Percentiles rank a stretch among this genome's conserved stretches.
Evolutionary conservation across 2,329 filamentous ascomycete genomes (phyloP).

Genomic region (Exophiala oligosperma): DNA sequence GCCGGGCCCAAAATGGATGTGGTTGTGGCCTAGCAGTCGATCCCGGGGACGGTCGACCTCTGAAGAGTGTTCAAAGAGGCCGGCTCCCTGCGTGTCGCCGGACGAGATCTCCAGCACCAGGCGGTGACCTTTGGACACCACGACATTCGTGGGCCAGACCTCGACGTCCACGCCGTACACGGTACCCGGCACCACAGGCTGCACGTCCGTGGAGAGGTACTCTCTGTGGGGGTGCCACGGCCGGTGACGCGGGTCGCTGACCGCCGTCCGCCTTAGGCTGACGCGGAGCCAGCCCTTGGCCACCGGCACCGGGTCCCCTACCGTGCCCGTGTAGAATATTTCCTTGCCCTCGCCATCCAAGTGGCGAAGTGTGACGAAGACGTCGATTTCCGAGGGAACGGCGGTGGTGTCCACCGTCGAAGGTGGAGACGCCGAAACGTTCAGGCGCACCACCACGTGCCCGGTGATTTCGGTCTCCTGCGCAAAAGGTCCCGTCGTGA

Average conservation of each 20-base stretch:
- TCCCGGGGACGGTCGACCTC: conserved; percentile 21
- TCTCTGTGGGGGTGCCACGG: conserved; percentile 51
- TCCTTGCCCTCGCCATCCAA: conserved; percentile 51
- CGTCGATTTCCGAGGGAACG: conserved; percentile 50
- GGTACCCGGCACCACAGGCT: conserved; percentile 50
- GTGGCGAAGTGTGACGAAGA: conserved; percentile 58
- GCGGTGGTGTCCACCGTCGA: conserved; percentile 18
- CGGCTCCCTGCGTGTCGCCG: conserved; percentile 54
- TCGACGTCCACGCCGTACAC: conserved; percentile 53
- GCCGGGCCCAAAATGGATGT: conserved; percentile 48
- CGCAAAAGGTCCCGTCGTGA: conserved; percentile 59
- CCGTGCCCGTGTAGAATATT: conserved; percentile 58
- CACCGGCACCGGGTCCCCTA: conserved; percentile 55
- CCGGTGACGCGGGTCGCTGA: conserved; percentile 44
- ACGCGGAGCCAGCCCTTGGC: conserved; percentile 57
- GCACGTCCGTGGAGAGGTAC: conserved; percentile 50
- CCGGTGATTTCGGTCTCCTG: conserved; percentile 69
- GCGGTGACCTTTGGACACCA: conserved; percentile 36
- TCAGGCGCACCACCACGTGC: conserved; percentile 64
- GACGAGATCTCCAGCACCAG: conserved; percentile 35
- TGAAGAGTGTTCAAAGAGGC: conserved; percentile 48
- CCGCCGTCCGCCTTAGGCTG: conserved; percentile 51
- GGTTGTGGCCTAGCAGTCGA: conserved; percentile 41
- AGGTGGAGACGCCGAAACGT: conserved; percentile 53
- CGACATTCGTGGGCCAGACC: conserved; percentile 41